A percentile compares a stretch with the other conserved stretches of the same genome.
Evolutionary conservation across 2,329 filamentous ascomycete species (phyloP).

Genomic region (Cercospora sp.): DNA sequence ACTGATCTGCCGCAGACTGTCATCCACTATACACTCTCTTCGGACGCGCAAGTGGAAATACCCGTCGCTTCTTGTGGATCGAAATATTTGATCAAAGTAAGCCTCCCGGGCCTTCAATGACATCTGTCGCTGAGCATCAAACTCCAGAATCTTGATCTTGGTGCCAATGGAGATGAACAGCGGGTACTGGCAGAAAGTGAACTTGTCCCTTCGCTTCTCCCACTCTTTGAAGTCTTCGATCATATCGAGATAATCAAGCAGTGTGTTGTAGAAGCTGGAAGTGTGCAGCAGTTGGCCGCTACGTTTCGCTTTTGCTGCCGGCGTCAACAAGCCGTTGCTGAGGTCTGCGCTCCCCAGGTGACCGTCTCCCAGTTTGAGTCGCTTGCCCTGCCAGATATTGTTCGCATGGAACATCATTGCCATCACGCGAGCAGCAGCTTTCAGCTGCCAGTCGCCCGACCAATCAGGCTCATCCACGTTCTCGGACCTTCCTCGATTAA

Average conservation of each 20-base stretch:
- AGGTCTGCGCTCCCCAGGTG: slow-evolving; percentile 17
- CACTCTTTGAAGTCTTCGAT: slow-evolving; percentile 84
- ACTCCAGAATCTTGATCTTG: slow-evolving; percentile 86
- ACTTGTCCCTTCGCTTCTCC: slow-evolving; percentile 72
- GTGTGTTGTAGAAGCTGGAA: slow-evolving; percentile 82
- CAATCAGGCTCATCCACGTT: slow-evolving; percentile 60
- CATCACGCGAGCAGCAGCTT: slow-evolving; percentile 76
- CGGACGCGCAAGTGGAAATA: slow-evolving; percentile 76
- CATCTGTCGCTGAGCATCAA: slow-evolving; percentile 88
- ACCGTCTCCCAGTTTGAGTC: slow-evolving; percentile 12
- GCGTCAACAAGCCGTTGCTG: slow-evolving; percentile 37
- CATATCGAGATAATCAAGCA: slow-evolving; percentile 84
- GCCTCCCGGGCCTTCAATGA: slow-evolving; percentile 82
- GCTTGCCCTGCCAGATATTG: slow-evolving; percentile 50
- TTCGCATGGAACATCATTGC: slow-evolving; percentile 81
- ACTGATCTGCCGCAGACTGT: slow-evolving; percentile 80
- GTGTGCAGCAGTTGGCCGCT: slow-evolving; percentile 70
- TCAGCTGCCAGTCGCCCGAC: slow-evolving; percentile 85
- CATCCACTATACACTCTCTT: slow-evolving; percentile 82
- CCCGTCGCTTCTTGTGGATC: slow-evolving; percentile 64
- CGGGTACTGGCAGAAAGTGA: slow-evolving; percentile 88
- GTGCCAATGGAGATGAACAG: slow-evolving; percentile 90
- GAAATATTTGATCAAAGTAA: slow-evolving; percentile 86
- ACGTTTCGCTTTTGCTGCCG: slow-evolving; percentile 28
- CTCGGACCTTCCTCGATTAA: slow-evolving; percentile 54